These are phyloP conservation scores for Podospora conica DNA, from an alignment of 495 filamentous ascomycete genomes.

Conservation along the genomic window DNA sequence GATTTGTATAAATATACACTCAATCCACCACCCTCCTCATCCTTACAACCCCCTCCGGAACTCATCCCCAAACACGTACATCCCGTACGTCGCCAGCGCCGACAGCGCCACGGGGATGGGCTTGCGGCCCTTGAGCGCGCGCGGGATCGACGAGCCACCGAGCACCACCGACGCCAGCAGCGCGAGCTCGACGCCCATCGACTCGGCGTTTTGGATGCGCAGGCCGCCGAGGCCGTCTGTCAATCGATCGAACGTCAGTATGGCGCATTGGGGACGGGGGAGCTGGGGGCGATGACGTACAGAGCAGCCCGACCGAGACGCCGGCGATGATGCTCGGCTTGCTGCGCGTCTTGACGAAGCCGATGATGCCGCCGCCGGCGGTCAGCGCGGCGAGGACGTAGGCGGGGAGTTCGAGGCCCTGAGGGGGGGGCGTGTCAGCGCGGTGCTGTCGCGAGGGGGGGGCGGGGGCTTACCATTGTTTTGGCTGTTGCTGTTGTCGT, in stretches of 20 bases:
- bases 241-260: not conserved
- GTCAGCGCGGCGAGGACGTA: conserved; percentile 75
- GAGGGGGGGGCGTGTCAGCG: not conserved
- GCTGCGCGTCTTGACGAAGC: conserved; percentile 74
- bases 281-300: conserved; percentile 25
- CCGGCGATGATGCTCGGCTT: conserved; percentile 81
- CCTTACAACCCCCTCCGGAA: conserved; percentile 34
- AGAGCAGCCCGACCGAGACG: conserved; percentile 63
- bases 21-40: not conserved
- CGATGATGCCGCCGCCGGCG: conserved; percentile 77
- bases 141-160: conserved; percentile 73
- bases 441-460: not conserved
- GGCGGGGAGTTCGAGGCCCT: conserved; percentile 44
- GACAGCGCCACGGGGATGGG: conserved; percentile 70
- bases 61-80: conserved; percentile 56
- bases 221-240: conserved; percentile 61
- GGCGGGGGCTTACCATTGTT: not conserved
- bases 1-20: not conserved
- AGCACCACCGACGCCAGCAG: conserved; percentile 76
- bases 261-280: not conserved
- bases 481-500: not conserved
- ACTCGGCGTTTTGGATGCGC: conserved; percentile 57
- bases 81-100: conserved; percentile 52
- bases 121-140: conserved; percentile 74
- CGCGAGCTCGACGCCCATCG: conserved; percentile 69